Percentiles rank a stretch among this genome's conserved stretches.
Conservation (phyloP, 2,329 filamentous ascomycete genomes). For the Epicoccum sorghinum region DNA sequence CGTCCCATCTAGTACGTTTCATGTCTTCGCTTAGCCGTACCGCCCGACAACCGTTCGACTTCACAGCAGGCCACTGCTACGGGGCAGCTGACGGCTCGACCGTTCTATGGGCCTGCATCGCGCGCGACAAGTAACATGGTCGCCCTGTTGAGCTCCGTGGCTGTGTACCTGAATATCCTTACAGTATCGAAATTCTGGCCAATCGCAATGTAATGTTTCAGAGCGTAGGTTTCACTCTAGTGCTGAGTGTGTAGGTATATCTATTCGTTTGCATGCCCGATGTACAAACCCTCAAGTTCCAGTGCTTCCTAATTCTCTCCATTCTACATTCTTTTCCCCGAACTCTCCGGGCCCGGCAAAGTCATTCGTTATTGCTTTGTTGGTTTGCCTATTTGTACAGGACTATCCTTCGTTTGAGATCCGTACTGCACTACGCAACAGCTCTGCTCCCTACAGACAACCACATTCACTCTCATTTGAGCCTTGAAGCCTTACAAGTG, state of each 20-base stretch:
- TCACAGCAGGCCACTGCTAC: conserved; percentile 20
- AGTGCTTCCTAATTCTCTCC: conserved; percentile 13
- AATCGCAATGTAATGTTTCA: conserved; percentile 31
- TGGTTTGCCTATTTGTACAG: conserved; percentile 36
- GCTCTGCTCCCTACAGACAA: conserved; percentile 30
- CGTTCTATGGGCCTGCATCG: conserved; percentile 25
- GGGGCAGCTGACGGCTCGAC: conserved; percentile 2
- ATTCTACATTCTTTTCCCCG: conserved; percentile 14
- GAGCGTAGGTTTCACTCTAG: conserved; percentile 18
- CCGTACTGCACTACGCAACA: conserved; percentile 21
- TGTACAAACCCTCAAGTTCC: conserved; percentile 18
- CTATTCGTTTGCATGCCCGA: conserved; percentile 26
- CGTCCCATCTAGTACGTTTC: conserved; percentile 38
- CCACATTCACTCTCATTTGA: conserved; percentile 19
- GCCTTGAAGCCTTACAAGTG: conserved; percentile 16
- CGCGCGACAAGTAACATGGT: conserved; percentile 41
- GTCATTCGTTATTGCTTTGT: conserved; percentile 48
- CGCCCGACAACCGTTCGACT: conserved; percentile 21
- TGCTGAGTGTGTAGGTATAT: conserved; percentile 33
- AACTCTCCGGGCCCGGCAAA: conserved; percentile 32
- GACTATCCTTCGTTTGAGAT: conserved; percentile 29
- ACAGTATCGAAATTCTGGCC: conserved; percentile 17
- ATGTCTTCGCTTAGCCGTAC: conserved; percentile 24
- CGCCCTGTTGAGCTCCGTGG: conserved; percentile 29
- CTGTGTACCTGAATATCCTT: conserved; percentile 28